phyloP scores from a whole-genome alignment of 306 rosid species.

The Inga leiocalycina region DNA sequence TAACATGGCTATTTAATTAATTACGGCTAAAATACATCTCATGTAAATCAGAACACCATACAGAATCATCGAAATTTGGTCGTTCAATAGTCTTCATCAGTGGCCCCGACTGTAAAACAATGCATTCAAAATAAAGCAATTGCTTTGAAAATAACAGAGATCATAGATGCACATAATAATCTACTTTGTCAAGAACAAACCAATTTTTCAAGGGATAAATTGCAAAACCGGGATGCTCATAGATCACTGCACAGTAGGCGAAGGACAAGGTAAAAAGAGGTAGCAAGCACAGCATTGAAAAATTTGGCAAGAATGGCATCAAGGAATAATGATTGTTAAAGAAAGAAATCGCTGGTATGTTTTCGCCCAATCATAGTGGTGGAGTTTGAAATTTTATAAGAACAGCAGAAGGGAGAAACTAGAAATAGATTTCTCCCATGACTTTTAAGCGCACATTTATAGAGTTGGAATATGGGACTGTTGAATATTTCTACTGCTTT shows the following conservation, averaged over 20 bases:
- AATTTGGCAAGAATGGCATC: neutral
- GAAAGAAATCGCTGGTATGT: neutral
- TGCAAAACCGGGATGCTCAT: neutral
- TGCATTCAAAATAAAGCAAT: too few relatives aligned
- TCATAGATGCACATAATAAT: too few relatives aligned
- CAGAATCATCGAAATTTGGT: constrained; percentile 42
- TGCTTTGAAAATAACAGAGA: too few relatives aligned
- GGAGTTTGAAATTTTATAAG: neutral
- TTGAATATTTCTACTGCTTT: neutral
- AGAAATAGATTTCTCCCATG: neutral
- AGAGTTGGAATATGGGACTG: neutral
- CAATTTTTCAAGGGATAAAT: neutral
- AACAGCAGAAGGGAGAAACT: neutral
- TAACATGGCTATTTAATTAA: constrained; percentile 6
- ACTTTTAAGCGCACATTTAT: neutral
- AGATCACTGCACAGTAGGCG: neutral
- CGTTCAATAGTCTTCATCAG: constrained; percentile 44
- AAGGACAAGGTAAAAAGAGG: neutral
- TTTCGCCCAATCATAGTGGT: neutral
- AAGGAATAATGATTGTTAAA: neutral
- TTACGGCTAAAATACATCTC: constrained; percentile 1
- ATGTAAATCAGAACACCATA: constrained; percentile 38
- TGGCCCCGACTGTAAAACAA: constrained; percentile 45
- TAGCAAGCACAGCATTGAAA: neutral
- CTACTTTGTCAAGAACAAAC: constrained; percentile 13